Evolutionary conservation across 1,284 basidiomycete genomes (phyloP).

Genomic region (Retiboletus flavoniger): DNA sequence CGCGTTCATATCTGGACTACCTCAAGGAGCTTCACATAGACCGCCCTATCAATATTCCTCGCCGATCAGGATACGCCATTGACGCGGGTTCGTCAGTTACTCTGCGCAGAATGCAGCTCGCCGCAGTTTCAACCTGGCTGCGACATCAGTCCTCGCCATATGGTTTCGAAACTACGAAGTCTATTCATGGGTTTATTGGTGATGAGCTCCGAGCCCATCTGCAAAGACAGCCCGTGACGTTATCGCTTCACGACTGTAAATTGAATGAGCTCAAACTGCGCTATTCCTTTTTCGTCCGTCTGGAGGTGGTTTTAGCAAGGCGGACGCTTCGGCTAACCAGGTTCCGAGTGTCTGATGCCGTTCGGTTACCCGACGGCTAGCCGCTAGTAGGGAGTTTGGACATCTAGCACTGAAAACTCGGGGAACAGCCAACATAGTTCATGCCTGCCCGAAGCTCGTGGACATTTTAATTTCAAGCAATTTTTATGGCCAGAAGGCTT

Average conservation of each 20-base stretch:
- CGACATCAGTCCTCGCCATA: slow-evolving; percentile 58
- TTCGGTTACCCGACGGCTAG: slow-evolving; percentile 45
- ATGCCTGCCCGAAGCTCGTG: not conserved
- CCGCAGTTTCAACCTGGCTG: slow-evolving; percentile 55
- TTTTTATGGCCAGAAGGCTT: not conserved
- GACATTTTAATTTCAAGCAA: not conserved
- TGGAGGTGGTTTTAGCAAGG: too few species aligned
- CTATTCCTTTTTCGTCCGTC: too few species aligned
- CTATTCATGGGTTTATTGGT: slow-evolving; percentile 49
- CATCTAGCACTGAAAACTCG: slow-evolving; percentile 36
- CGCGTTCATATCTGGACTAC: slow-evolving; percentile 62
- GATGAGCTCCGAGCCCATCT: slow-evolving; percentile 44
- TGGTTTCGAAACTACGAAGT: slow-evolving; percentile 45
- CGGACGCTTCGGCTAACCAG: too few species aligned
- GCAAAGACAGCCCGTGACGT: too few species aligned
- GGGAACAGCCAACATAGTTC: not conserved
- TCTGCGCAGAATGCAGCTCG: slow-evolving; percentile 52
- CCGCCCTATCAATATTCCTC: slow-evolving; percentile 32
- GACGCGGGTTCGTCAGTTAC: slow-evolving; percentile 47
- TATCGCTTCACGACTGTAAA: too few species aligned
- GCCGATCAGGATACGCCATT: slow-evolving; percentile 36
- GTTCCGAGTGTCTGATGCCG: too few species aligned
- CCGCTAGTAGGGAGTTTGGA: slow-evolving; percentile 55
- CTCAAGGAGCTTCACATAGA: slow-evolving; percentile 57
- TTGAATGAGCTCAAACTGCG: too few species aligned